A percentile compares a stretch with the other conserved stretches of the same genome.
phyloP scores from a whole-genome alignment of 805 yeast species.

The Saturnispora kantuleensis region DNA sequence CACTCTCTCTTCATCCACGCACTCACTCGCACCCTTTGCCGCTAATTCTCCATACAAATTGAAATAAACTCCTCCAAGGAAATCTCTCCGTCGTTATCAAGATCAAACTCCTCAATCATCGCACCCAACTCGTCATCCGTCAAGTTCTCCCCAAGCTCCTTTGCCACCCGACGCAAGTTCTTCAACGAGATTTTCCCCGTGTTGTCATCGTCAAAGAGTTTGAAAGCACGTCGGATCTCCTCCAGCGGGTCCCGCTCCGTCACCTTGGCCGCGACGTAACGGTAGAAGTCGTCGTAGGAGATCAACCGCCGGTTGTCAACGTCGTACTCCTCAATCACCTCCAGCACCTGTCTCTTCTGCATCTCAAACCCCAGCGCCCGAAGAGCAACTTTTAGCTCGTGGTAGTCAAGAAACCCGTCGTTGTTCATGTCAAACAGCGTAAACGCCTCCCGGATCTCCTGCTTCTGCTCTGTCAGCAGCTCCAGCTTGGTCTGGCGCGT shows the following conservation, averaged over 20 bases:
- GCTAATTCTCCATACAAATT: constrained; percentile 63
- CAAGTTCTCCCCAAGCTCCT: constrained; percentile 84
- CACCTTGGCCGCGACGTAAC: constrained; percentile 74
- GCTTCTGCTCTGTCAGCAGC: constrained; percentile 75
- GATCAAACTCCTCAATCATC: constrained; percentile 95
- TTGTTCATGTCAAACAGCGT: constrained; percentile 84
- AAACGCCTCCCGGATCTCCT: constrained; percentile 88
- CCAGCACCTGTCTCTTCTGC: constrained; percentile 62
- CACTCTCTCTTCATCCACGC: no score
- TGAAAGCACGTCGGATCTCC: constrained; percentile 84
- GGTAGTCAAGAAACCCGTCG: constrained; percentile 85
- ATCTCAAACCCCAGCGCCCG: constrained; percentile 88
- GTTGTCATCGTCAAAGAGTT: constrained; percentile 75
- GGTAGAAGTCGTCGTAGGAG: constrained; percentile 72
- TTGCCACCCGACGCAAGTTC: constrained; percentile 79
- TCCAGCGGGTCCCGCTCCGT: constrained; percentile 85
- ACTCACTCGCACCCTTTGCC: no score
- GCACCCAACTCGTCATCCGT: constrained; percentile 90
- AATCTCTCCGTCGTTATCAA: constrained; percentile 93
- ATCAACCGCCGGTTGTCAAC: constrained; percentile 64
- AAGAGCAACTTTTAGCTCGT: constrained; percentile 88
- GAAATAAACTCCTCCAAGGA: constrained; percentile 85
- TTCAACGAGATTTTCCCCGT: constrained; percentile 80
- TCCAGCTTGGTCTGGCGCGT: constrained; percentile 45
- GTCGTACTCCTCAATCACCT: constrained; percentile 72